Evolutionary conservation across 176 grass and related monocot genomes (phyloP), one percentile per base, ranked within the genome.

Genomic region (Carex parvula): DNA sequence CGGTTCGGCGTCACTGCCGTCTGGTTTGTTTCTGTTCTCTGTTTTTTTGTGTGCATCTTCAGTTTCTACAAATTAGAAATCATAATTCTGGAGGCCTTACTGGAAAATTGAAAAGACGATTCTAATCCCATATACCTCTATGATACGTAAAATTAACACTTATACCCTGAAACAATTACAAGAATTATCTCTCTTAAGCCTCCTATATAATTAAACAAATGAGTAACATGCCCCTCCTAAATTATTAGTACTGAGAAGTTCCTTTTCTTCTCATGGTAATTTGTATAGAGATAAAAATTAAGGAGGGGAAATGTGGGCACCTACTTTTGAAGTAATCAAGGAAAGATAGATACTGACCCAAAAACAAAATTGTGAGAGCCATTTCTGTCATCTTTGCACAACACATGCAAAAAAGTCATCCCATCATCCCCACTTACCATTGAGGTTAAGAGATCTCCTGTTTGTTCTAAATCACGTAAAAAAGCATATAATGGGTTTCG

Each of bases 1-100:
- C 60, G 48, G 69, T 17, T 79, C 52, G 22, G 32, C 61, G 33
- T 83, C 88, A 50, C 75, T 70, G 21, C 80, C 84, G 11, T 82
- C 78, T 21, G 70, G 88, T 89, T 66, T 35, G 50, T 59, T 22
- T 86, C 64, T 29, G 17, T 50, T 55, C 16, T 61, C 15, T 57
- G 46, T 79, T 46, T 55, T 68, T 39, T 44, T 70, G 17, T 0
- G 10, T 77, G 73, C 57, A 72, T 72, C 6, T 73, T 15, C 29
- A 69, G 15, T 69, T 17, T 32, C 10, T 39, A 16, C 5, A 69
- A 42, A 32, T 42, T n/a, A 70, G 35, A 70, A n/a, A n/a, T 70
- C 67, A 70, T 42, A 32, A 18, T 70, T 42, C 17, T 70, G 2
- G 35, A 41, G 2, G 35, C 8, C 20, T 62, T 62, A 9, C n/a